Evolutionary conservation across 352 stramenopile species (phyloP), one percentile per base, ranked within the genome.

Genomic region (Phytophthora constricta): DNA sequence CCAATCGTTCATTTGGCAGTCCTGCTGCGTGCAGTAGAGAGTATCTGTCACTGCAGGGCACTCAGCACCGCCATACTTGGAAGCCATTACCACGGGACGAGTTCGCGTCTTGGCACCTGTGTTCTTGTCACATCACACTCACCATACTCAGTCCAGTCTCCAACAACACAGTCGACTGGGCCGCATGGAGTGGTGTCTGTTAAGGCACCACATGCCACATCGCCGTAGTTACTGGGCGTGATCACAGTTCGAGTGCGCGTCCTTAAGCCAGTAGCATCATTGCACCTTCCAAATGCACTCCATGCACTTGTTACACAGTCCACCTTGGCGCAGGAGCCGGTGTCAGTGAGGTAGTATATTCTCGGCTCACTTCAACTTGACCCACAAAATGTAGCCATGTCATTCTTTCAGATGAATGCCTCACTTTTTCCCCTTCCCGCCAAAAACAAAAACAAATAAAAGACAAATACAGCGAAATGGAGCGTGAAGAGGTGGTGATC

Each of bases 401-500:
- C 31, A 37, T 37, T 11, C 7, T 37, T 37, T 37, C 31, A 37
- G 13, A 37, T 37, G 31, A 11, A 37, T 37, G 13, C 31, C 4
- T 4, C 16, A 19, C 19, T 47, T 47, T 23, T 47, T 22, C 14
- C 14, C 4, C 14, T 64, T 46, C 53, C 53, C 62, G 62, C 62
- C 62, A 65, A 47, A 65, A 23, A n/a, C n/a, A n/a, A n/a, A n/a
- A n/a, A n/a, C n/a, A n/a, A n/a, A n/a, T n/a, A n/a, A n/a, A n/a
- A n/a, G n/a, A n/a, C n/a, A n/a, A n/a, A n/a, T n/a, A n/a, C n/a
- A 27, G 33, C 31, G 23, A 47, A n/a, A 8, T 58, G 8, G 42
- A 50, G 50, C 77, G 66, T 19, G 72, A 89, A 26, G 82, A 93
- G 77, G 81, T 91, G 58, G 72, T 90, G 69, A 93, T 91, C 68